These are phyloP conservation scores for Coelastrella sp. DNA, from an alignment of 139 green algal genomes.

Conservation along the genomic window DNA sequence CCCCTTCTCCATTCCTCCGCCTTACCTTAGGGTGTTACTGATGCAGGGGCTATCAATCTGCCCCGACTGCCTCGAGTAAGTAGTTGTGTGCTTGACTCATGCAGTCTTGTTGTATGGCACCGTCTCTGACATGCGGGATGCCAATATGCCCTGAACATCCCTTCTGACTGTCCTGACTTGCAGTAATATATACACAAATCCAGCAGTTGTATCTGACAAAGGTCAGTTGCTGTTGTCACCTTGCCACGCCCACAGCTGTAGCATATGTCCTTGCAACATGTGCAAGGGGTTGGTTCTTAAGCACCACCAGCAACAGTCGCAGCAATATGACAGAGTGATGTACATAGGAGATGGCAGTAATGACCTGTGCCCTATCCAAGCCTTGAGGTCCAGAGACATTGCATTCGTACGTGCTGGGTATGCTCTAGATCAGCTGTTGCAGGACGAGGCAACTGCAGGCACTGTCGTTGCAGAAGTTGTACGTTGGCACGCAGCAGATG, in stretches of 20 bases:
- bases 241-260: conserved; percentile 47
- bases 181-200: conserved; percentile 55
- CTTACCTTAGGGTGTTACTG: no score
- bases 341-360: conserved; percentile 47
- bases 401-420: conserved; percentile 50
- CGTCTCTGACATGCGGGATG: no score
- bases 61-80: no score
- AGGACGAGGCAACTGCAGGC: neutral
- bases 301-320: conserved; percentile 17
- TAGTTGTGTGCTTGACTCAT: no score
- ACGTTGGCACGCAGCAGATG: neutral
- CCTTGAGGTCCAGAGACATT: conserved; percentile 30
- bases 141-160: neutral
- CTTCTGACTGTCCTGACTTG: neutral
- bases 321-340: neutral
- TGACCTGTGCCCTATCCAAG: conserved; percentile 54
- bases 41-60: no score
- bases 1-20: no score
- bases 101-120: no score
- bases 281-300: conserved; percentile 50
- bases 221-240: neutral
- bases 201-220: neutral
- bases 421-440: conserved; percentile 52
- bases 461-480: conserved; percentile 28
- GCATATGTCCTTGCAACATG: conserved; percentile 54